phyloP scores from a whole-genome alignment of 345 rosid species.

The Hibiscus trionum region DNA sequence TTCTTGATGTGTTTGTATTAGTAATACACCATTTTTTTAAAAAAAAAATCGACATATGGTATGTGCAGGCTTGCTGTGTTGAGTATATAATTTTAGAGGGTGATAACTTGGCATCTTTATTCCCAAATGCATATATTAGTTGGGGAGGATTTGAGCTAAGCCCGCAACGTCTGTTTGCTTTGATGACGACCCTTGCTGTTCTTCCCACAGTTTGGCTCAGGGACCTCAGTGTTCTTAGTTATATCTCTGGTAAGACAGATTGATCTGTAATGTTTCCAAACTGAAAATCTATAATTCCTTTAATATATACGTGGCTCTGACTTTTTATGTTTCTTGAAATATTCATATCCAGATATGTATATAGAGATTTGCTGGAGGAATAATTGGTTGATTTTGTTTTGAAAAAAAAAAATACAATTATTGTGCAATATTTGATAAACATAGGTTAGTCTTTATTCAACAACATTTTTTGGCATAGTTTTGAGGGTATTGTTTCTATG shows the following conservation, averaged over 20 bases:
- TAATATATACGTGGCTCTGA: background rate
- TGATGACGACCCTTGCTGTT: slow-evolving; percentile 60
- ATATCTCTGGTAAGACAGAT: slow-evolving; percentile 60
- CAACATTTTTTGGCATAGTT: background rate
- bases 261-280: background rate
- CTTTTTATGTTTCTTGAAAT: background rate
- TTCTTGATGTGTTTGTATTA: too few relatives aligned
- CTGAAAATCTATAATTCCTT: background rate
- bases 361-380: background rate
- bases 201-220: slow-evolving; percentile 94
- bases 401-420: too few relatives aligned
- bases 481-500: slow-evolving; percentile 6
- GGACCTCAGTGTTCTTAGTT: slow-evolving; percentile 78
- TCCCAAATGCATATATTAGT: slow-evolving; percentile 68
- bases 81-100: slow-evolving; percentile 85
- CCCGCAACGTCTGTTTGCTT: slow-evolving; percentile 60
- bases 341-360: background rate
- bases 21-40: too few relatives aligned
- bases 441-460: background rate
- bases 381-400: too few relatives aligned
- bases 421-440: too few relatives aligned
- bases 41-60: background rate
- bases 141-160: slow-evolving; percentile 48
- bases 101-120: slow-evolving; percentile 75
- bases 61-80: slow-evolving; percentile 75